Percentiles rank a stretch among this genome's conserved stretches.
Conservation (phyloP, 306 rosid genomes). For the Cucurbita pepo region DNA sequence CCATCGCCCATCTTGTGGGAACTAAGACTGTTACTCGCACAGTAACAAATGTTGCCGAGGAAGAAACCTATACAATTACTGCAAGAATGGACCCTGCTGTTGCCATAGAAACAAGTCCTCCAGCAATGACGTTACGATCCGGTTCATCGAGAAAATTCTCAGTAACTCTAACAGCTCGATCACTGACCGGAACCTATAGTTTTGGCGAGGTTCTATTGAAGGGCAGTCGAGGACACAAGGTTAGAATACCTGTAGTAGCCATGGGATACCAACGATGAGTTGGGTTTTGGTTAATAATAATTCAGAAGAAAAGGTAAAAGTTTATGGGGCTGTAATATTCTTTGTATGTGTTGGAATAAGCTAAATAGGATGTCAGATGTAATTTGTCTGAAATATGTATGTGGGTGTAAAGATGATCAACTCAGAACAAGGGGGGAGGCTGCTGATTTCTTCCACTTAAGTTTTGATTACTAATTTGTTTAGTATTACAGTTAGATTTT, state of each 20-base stretch:
- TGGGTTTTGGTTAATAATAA: slow-evolving; percentile 28
- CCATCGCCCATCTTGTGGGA: slow-evolving; percentile 70
- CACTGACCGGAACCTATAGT: slow-evolving; percentile 54
- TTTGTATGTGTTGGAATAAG: slow-evolving; percentile 91
- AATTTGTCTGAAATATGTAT: slow-evolving; percentile 19
- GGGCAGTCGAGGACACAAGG: slow-evolving; percentile 93
- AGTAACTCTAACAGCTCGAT: slow-evolving; percentile 50
- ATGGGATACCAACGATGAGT: slow-evolving; percentile 60
- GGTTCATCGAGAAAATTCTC: slow-evolving; percentile 57
- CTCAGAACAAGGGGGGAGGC: slow-evolving; percentile 17
- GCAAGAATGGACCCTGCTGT: slow-evolving; percentile 80
- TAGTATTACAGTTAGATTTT: slow-evolving; percentile 10
- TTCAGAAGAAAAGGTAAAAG: slow-evolving; percentile 7
- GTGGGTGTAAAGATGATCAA: slow-evolving; percentile 66
- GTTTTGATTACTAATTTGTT: slow-evolving; percentile 36
- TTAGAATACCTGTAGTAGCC: slow-evolving; percentile 84
- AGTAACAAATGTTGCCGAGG: slow-evolving; percentile 70
- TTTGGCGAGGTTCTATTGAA: slow-evolving; percentile 82
- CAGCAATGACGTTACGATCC: slow-evolving; percentile 59
- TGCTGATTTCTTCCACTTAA: slow-evolving; percentile 47
- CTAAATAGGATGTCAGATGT: slow-evolving; percentile 32
- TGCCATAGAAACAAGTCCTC: slow-evolving; percentile 74
- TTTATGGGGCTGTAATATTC: slow-evolving; percentile 63
- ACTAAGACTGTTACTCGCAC: slow-evolving; percentile 55
- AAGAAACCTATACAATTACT: slow-evolving; percentile 72